These are phyloP conservation scores for Chalciporus sp. DNA, from an alignment of 1,284 basidiomycete genomes.

Conservation along the genomic window DNA sequence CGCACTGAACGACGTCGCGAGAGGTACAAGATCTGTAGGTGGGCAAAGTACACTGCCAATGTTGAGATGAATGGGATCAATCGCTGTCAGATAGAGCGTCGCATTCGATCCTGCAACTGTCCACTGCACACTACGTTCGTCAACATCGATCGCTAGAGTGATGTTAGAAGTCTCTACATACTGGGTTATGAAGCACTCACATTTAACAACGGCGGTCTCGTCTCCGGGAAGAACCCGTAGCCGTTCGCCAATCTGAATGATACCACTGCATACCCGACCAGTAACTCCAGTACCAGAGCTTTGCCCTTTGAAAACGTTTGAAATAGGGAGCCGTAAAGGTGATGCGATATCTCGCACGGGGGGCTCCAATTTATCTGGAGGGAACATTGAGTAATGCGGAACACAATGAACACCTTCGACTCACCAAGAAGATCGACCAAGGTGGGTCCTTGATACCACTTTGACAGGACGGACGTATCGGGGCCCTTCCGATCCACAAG, in stretches of 20 bases:
- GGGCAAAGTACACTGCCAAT: conserved; percentile 92
- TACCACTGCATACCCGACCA: conserved; percentile 86
- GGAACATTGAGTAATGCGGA: not conserved
- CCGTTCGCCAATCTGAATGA: conserved; percentile 91
- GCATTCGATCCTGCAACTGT: conserved; percentile 90
- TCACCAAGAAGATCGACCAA: conserved; percentile 85
- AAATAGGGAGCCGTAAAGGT: conserved; percentile 86
- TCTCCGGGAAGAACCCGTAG: conserved; percentile 90
- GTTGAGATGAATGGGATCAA: conserved; percentile 85
- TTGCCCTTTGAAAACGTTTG: conserved; percentile 94
- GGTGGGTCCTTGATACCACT: conserved; percentile 89
- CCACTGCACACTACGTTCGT: conserved; percentile 81
- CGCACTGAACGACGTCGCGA: conserved; percentile 79
- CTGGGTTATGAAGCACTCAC: conserved; percentile 44
- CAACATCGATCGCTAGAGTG: conserved; percentile 81
- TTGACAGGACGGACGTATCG: conserved; percentile 49
- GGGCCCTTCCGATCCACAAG: conserved; percentile 57
- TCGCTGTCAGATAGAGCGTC: conserved; percentile 80
- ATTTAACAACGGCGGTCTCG: conserved; percentile 82
- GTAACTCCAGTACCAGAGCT: conserved; percentile 82
- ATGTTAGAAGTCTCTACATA: conserved; percentile 14
- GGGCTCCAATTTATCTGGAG: conserved; percentile 77
- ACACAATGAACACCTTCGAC: conserved; percentile 6
- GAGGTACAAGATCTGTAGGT: conserved; percentile 66
- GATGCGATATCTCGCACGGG: conserved; percentile 78